Percentiles rank a stretch among this genome's conserved stretches.
phyloP scores from a whole-genome alignment of 208 protist genomes.

The Leishmania guyanensis region DNA sequence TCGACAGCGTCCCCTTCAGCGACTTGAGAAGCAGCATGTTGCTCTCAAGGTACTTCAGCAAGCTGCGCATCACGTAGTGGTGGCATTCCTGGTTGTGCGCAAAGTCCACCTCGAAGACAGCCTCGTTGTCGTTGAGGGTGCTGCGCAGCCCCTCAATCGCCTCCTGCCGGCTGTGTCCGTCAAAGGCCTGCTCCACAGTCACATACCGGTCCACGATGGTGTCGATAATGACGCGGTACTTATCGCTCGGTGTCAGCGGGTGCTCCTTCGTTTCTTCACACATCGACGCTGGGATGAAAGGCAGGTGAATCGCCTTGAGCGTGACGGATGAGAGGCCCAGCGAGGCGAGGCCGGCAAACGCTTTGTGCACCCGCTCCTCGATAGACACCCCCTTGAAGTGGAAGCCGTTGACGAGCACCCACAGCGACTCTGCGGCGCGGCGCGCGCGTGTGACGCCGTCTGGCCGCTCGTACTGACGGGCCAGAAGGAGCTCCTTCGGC shows the following conservation, averaged over 20 bases:
- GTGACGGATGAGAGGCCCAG: constrained; percentile 71
- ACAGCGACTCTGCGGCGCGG: constrained; percentile 67
- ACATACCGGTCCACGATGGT: constrained; percentile 79
- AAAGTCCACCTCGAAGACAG: constrained; percentile 70
- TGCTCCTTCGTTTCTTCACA: constrained; percentile 14
- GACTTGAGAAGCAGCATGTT: constrained; percentile 70
- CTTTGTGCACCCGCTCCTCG: constrained; percentile 45
- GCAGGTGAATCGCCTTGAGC: constrained; percentile 48
- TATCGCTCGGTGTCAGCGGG: constrained; percentile 58
- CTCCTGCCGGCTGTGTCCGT: constrained; percentile 65
- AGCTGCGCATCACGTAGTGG: constrained; percentile 59
- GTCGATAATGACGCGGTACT: constrained; percentile 54
- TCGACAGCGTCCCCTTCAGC: constrained; percentile 48
- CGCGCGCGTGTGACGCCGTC: constrained; percentile 64
- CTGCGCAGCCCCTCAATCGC: constrained; percentile 70
- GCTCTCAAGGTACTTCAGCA: constrained; percentile 61
- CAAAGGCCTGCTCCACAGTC: constrained; percentile 64
- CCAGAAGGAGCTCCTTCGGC: constrained; percentile 52
- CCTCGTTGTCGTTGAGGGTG: constrained; percentile 32
- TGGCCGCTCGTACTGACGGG: constrained; percentile 57
- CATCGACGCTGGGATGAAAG: constrained; percentile 39
- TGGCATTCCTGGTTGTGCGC: constrained; percentile 78
- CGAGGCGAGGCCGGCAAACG: constrained; percentile 68
- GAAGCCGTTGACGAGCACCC: constrained; percentile 73
- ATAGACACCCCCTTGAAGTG: constrained; percentile 64